Conservation (phyloP, 2,329 filamentous ascomycete genomes). For the Colletotrichum graminicola region DNA sequence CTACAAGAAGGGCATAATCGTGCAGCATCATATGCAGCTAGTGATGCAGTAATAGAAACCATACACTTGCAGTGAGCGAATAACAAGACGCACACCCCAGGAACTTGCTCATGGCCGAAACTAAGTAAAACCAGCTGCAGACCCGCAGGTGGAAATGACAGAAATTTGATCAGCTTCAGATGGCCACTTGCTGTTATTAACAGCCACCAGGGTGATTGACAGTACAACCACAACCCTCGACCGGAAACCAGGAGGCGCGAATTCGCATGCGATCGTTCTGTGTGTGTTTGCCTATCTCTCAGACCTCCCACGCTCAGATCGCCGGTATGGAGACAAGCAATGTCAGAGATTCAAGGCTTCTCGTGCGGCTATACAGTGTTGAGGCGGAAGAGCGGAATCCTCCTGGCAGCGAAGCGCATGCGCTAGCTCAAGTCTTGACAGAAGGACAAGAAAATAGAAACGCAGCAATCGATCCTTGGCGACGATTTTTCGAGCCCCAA, state of each 20-base stretch:
- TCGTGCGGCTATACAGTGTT: conserved; percentile 22
- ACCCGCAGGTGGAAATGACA: background rate
- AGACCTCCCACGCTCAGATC: too few relatives aligned
- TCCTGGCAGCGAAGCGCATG: background rate
- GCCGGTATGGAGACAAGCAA: background rate
- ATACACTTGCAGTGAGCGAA: background rate
- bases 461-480: conserved; percentile 33
- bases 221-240: background rate
- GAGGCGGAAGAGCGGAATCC: conserved; percentile 32
- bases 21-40: background rate
- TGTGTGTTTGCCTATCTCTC: too few relatives aligned
- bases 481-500: conserved; percentile 37
- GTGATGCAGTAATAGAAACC: background rate
- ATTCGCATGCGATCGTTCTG: background rate
- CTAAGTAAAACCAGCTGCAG: too few relatives aligned
- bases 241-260: background rate
- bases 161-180: background rate
- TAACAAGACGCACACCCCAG: background rate
- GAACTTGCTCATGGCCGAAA: background rate
- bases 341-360: background rate
- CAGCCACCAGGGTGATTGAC: too few relatives aligned
- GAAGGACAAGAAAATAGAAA: conserved; percentile 15
- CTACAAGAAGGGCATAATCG: background rate
- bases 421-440: conserved; percentile 25
- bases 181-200: background rate